phyloP scores from a whole-genome alignment of 2,329 filamentous ascomycete genomes.

The Triangularia setosa region DNA sequence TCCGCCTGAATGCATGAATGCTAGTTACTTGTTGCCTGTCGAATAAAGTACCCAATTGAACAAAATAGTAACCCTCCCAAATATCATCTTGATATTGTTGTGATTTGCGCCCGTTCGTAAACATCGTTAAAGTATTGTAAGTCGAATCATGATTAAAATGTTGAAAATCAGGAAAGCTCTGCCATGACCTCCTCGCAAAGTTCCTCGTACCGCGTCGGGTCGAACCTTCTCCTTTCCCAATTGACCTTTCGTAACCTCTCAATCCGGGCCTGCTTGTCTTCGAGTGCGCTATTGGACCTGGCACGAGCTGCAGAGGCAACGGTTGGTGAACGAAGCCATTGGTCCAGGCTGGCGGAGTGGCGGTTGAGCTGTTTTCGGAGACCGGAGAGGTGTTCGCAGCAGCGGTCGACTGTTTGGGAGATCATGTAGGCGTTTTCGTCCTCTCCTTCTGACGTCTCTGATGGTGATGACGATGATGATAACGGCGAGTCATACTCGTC shows the following conservation, averaged over 20 bases:
- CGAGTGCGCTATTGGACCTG: conserved; percentile 18
- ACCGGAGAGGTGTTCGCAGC: conserved; percentile 44
- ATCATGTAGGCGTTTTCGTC: conserved; percentile 35
- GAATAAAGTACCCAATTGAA: background rate
- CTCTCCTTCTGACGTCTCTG: conserved; percentile 11
- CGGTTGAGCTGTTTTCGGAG: conserved; percentile 47
- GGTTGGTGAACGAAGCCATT: conserved; percentile 31
- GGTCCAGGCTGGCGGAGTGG: conserved; percentile 46
- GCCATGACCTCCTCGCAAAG: conserved; percentile 49
- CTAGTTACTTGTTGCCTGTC: background rate
- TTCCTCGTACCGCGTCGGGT: conserved; percentile 49
- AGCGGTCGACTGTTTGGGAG: conserved; percentile 45
- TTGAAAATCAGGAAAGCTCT: conserved; percentile 38
- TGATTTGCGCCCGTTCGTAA: background rate
- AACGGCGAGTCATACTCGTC: conserved; percentile 9
- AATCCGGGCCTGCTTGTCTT: conserved; percentile 49
- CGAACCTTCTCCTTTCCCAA: conserved; percentile 55
- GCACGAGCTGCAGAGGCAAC: conserved; percentile 19
- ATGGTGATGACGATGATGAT: background rate
- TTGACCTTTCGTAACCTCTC: conserved; percentile 51
- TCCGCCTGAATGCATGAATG: background rate
- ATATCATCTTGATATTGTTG: background rate
- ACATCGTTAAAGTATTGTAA: background rate
- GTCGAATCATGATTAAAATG: conserved; percentile 4
- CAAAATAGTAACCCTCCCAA: background rate